Conservation (phyloP, 2,329 filamentous ascomycete species). For the Neonectria hederae region DNA sequence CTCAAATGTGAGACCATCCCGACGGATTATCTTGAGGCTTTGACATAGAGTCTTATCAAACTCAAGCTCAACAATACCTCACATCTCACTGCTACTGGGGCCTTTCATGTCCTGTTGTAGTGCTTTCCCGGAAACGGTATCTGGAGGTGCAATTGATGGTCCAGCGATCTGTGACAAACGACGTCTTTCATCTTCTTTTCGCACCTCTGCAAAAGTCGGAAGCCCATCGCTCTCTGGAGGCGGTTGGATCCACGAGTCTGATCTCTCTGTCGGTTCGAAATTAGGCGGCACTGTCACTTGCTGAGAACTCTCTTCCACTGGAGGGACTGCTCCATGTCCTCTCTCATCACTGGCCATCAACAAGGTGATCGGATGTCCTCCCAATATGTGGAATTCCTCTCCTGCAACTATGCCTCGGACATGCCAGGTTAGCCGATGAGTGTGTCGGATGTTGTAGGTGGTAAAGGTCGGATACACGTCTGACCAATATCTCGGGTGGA, state of each 20-base stretch:
- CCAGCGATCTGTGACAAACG: background rate
- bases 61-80: background rate
- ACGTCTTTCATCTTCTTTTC: background rate
- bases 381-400: background rate
- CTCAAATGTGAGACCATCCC: background rate
- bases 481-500: background rate
- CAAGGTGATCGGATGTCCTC: background rate
- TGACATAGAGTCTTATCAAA: background rate
- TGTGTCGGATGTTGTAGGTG: background rate
- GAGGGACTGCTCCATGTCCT: background rate
- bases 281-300: background rate
- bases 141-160: background rate
- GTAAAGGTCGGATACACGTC: background rate
- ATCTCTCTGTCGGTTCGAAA: background rate
- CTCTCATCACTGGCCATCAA: background rate
- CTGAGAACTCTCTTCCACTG: background rate
- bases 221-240: background rate
- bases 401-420: background rate
- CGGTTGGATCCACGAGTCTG: background rate
- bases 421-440: background rate
- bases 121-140: background rate
- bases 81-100: background rate
- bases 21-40: background rate
- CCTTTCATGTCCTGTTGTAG: background rate
- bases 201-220: background rate